A percentile compares a stretch with the other conserved stretches of the same genome.
These are phyloP conservation scores for Fusarium continuum DNA, from an alignment of 2,329 filamentous ascomycete genomes.

Conservation along the genomic window DNA sequence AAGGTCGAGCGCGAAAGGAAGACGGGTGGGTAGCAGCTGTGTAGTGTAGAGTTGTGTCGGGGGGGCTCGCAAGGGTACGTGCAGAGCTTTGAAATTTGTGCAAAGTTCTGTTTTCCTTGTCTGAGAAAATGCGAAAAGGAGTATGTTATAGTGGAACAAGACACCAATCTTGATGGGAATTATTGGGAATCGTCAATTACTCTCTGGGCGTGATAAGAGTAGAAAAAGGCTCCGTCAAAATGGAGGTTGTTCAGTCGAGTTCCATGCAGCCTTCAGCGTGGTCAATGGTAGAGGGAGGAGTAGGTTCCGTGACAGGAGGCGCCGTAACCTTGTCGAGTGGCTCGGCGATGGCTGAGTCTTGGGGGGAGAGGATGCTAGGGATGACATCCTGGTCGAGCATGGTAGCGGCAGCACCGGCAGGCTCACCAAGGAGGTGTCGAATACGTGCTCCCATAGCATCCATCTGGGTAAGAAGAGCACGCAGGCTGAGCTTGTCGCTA, in stretches of 20 bases:
- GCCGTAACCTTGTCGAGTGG: slow-evolving; percentile 45
- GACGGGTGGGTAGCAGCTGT: neutral
- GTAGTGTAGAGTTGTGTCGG: neutral
- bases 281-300: slow-evolving; percentile 53
- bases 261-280: slow-evolving; percentile 53
- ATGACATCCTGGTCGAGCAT: slow-evolving; percentile 40
- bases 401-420: slow-evolving; percentile 27
- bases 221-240: neutral
- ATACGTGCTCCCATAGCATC: slow-evolving; percentile 57
- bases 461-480: slow-evolving; percentile 59
- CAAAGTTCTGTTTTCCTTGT: slow-evolving; percentile 25
- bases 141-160: slow-evolving; percentile 32
- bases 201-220: neutral
- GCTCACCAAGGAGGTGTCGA: slow-evolving; percentile 51
- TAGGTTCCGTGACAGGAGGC: slow-evolving; percentile 50
- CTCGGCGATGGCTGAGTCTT: slow-evolving; percentile 44
- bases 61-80: neutral
- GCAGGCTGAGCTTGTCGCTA: slow-evolving; percentile 57
- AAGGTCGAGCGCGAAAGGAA: slow-evolving; percentile 12
- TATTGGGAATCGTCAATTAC: slow-evolving; percentile 16
- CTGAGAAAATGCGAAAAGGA: slow-evolving; percentile 18
- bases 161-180: slow-evolving; percentile 28
- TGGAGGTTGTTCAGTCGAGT: slow-evolving; percentile 45
- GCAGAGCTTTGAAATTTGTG: slow-evolving; percentile 21
- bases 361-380: slow-evolving; percentile 39